Base-by-base conservation (phyloP, 1,139 yeast genomes). In the Dujonia santamariae region DNA sequence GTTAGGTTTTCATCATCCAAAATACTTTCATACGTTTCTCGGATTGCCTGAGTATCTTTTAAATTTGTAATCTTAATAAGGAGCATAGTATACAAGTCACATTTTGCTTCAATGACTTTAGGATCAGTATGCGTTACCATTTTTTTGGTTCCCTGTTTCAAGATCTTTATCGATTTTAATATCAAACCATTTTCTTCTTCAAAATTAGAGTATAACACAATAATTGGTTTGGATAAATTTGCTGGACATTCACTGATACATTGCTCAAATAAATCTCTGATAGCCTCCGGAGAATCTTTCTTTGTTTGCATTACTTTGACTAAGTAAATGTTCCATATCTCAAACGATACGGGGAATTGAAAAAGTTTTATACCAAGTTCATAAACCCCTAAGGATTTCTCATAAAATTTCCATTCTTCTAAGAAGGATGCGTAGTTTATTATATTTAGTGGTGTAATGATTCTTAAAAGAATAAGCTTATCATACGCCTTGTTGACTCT, bases 191-290 rank as follows among this genome's bases (percentile, higher is more conserved):
- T 50, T 2, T 45, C 44, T 31, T 45, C 41, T 48, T 87, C 96
- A 47, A 78, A 77, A 29, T 78, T 63, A 2, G 83, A 75, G 51
- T 83, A 85, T 29, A 78, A 49, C 1, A 79, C 41, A 39, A 67
- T 72, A 1, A 86, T 61, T 0, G 77, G 58, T 39, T 74, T 74
- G 19, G 70, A 55, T 17, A 43, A 64, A 13, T 41, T 58, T 0
- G 69, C 48, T 0, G 86, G 85, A 40, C 84, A 72, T 9, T 42
- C 19, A 24, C 39, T 38, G 9, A 65, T 33, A 28, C 80, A 53
- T 31, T 78, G 78, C 37, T 86, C 95, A 56, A 85, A 87, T 14
- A 85, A 50, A 42, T 85, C 95, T 26, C 95, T 61, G 4, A 85
- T 59, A 40, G 86, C 61, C 46, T 86, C 96, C 1, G 36, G 54